Conservation (phyloP, 345 rosid genomes). For the Populus davidiana region DNA sequence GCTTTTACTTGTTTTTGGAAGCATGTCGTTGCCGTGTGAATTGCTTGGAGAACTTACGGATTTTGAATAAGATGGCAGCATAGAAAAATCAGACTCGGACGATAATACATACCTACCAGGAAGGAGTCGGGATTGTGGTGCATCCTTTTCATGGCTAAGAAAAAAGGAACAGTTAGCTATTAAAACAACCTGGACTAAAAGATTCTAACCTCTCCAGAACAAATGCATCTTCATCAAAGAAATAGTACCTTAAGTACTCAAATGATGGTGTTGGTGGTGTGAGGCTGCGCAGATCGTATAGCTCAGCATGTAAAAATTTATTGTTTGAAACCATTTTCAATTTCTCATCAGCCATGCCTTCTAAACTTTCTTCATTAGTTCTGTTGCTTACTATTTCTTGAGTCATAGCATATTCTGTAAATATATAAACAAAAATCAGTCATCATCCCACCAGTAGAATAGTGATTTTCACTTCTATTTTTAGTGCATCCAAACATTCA, state of each 20-base stretch:
- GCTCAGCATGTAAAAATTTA: conserved; percentile 25
- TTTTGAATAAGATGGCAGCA: conserved; percentile 28
- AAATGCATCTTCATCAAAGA: conserved; percentile 7
- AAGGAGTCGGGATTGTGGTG: conserved; percentile 30
- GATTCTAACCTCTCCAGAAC: not conserved
- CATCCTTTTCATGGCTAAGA: conserved; percentile 41
- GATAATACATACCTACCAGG: conserved; percentile 30
- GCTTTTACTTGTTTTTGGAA: conserved; percentile 25
- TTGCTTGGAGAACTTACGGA: conserved; percentile 24
- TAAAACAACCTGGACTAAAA: not conserved
- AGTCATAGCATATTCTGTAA: conserved; percentile 35
- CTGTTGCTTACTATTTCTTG: conserved; percentile 31
- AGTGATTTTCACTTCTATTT: not conserved
- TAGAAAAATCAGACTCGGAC: conserved; percentile 32
- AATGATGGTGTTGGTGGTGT: conserved; percentile 50
- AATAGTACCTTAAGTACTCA: conserved; percentile 41
- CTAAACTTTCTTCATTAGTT: conserved; percentile 17
- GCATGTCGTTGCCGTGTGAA: conserved; percentile 22
- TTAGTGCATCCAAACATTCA: not conserved
- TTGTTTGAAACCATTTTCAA: conserved; percentile 21
- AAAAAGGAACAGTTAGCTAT: conserved; percentile 5
- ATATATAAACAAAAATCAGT: conserved; percentile 9
- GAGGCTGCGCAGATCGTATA: conserved; percentile 27
- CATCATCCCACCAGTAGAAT: not conserved
- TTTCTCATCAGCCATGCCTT: conserved; percentile 22